These are phyloP conservation scores for Erodium trifolium DNA, from an alignment of 441 rosid genomes.

Conservation along the genomic window DNA sequence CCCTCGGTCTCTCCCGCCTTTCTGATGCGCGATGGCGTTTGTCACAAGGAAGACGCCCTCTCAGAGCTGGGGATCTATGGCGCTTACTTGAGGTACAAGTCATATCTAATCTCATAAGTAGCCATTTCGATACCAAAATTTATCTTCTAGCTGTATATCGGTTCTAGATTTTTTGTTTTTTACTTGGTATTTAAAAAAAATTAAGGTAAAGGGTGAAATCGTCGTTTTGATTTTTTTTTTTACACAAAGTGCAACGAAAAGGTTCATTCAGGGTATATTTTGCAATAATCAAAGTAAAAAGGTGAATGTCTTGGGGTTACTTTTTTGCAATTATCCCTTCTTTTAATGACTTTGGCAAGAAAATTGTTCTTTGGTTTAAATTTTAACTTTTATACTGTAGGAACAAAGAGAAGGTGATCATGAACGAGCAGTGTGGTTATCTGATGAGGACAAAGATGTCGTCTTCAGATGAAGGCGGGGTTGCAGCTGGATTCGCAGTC, in stretches of 20 bases:
- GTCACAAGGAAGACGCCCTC: slow-evolving; percentile 57
- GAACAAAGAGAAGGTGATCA: slow-evolving; percentile 67
- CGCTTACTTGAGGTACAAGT: slow-evolving; percentile 45
- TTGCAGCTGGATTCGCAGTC: slow-evolving; percentile 87
- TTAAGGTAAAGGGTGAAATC: too few relatives aligned
- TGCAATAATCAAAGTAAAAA: too few relatives aligned
- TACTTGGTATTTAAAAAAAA: too few relatives aligned
- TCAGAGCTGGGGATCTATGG: slow-evolving; percentile 87
- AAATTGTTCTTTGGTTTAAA: not conserved
- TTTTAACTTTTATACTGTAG: slow-evolving; percentile 28
- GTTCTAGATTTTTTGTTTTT: too few relatives aligned
- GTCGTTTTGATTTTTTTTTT: too few relatives aligned
- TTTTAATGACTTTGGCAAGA: not conserved
- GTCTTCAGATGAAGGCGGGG: slow-evolving; percentile 97
- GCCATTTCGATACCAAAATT: not conserved
- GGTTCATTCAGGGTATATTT: too few relatives aligned
- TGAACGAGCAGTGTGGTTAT: slow-evolving; percentile 77
- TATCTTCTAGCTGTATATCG: not conserved
- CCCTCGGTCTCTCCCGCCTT: slow-evolving; percentile 50
- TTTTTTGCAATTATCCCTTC: not conserved
- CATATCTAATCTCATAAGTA: not conserved
- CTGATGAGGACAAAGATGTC: slow-evolving; percentile 87
- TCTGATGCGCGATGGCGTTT: slow-evolving; percentile 75
- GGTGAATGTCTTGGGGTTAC: too few relatives aligned
- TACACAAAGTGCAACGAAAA: too few relatives aligned